Base-by-base conservation (phyloP, 306 rosid genomes). In the Rosa chinensis region DNA sequence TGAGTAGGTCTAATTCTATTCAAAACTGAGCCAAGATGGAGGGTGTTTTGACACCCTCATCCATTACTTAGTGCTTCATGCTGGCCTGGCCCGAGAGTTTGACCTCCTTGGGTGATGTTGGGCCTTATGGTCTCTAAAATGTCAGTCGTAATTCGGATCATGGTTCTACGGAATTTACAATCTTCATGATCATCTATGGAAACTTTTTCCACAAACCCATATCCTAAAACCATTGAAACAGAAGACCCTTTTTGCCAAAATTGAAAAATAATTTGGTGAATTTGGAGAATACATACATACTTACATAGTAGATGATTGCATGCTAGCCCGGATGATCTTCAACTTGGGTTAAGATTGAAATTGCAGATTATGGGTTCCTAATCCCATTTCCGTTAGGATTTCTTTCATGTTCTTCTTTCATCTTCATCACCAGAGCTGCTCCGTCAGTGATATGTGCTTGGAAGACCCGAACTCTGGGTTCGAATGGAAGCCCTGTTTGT, bases 401-500 rank as follows among this genome's bases (percentile, higher is more conserved):
- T 32, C 37, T 32, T 32, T 32, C 35, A 32, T 32, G 35, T 32
- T 32, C 35, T 32, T 32, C 35, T 32, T 32, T 32, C 35, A 32
- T 7, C 77, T 91, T 7, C 96, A 95, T 53, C 87, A 92, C 2
- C 84, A 96, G 77, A 95, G 99, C 82, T 93, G 87, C 77, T 95
- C 99, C 0, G 96, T 93, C 8, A 93, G 86, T 74, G 99, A 95
- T 45, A 93, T 85, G 32, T 88, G 89, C 78, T 73, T 91, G 80
- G 99, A 96, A 78, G 98, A 93, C 53, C 90, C 90, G 12, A 91
- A 82, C 81, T 85, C 87, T 10, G 98, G 97, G 43, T 81, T 93
- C 45, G 99, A 98, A 1, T 96, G 99, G 99, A 96, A 96, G 73
- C 98, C 99, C 6, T 96, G 99, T 49, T 90, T 96, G 48, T 96